Evolutionary conservation across 2,329 filamentous ascomycete species (phyloP), one percentile per base, ranked within the genome.

Genomic region (Huntiella decipiens): DNA sequence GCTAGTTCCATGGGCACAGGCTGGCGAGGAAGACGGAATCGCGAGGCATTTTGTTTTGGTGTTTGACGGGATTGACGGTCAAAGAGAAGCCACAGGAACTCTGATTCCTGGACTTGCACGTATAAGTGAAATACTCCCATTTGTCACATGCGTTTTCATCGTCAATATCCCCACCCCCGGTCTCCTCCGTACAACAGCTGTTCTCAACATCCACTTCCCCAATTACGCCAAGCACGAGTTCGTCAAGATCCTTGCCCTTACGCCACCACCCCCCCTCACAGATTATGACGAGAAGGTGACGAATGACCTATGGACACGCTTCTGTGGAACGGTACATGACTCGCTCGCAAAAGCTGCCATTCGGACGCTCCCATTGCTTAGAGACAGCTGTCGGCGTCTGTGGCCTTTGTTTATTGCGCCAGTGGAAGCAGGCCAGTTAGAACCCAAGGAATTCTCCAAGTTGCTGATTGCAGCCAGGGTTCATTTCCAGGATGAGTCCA

Each of bases 341-440:
- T 77, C 87, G 1, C 68, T 96, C 10, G 76, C 80, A 42, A 83
- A 80, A 52, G 77, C 84, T 40, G 85, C 85, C 3, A 81, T 81
- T 1, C 77, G 86, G 43, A 86, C 88, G 34, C 68, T 96, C 11
- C 70, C 80, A 1, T 73, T 74, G 8, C 86, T 94, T 53, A 69
- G 67, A 3, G 71, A 73, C 33, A 74, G 80, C 43, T 86, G 82
- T 56, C 61, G 73, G 42, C 73, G 77, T 38, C 70, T 96, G 15
- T 98, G 91, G 91, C 77, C 79, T 8, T 73, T 77, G 3, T 96
- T 98, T 60, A 78, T 83, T 1, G 71, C 74, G 5, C 88, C 88
- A 0, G 72, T 96, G 17, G 61, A 78, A 1, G 73, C 77, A 1
- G 81, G 81, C n/a, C 78, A 80, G 6, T 77, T 80, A 54, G 71